Evolutionary conservation across 2,329 filamentous ascomycete genomes (phyloP).

Genomic region (Fusarium verticillioides): DNA sequence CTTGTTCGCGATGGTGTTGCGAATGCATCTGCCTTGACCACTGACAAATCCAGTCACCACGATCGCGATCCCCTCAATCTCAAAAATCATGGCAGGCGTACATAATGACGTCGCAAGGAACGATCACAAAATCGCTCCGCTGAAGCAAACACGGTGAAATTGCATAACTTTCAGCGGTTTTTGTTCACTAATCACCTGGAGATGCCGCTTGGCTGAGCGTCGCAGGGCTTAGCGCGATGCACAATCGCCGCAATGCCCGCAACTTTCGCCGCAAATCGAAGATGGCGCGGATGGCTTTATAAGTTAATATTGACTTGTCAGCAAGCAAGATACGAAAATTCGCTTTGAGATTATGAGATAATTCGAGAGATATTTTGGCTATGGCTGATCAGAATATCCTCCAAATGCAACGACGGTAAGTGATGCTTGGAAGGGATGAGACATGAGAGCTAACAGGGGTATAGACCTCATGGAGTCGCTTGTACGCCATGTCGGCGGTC

Average conservation of each 20-base stretch:
- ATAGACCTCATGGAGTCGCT: neutral
- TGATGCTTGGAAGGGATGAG: no score
- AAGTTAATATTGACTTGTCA: neutral
- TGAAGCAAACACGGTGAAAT: neutral
- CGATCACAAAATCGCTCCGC: neutral
- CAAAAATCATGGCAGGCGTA: neutral
- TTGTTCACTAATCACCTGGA: neutral
- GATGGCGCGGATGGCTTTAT: neutral
- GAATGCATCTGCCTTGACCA: neutral
- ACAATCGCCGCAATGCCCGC: neutral
- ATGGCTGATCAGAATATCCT: neutral
- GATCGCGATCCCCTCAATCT: neutral
- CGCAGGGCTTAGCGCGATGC: neutral
- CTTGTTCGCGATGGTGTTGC: neutral
- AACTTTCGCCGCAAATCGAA: neutral
- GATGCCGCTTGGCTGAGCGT: neutral
- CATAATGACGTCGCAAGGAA: neutral
- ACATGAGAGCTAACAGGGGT: no score
- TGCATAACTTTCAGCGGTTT: neutral
- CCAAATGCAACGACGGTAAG: neutral
- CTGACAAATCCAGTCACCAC: neutral
- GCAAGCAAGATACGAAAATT: neutral
- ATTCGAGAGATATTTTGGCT: fast-evolving
- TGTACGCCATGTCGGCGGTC: slow-evolving; percentile 1
- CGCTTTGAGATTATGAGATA: neutral